These are phyloP conservation scores for Fusarium nodosum DNA, from an alignment of 2,329 filamentous ascomycete species.

Conservation along the genomic window DNA sequence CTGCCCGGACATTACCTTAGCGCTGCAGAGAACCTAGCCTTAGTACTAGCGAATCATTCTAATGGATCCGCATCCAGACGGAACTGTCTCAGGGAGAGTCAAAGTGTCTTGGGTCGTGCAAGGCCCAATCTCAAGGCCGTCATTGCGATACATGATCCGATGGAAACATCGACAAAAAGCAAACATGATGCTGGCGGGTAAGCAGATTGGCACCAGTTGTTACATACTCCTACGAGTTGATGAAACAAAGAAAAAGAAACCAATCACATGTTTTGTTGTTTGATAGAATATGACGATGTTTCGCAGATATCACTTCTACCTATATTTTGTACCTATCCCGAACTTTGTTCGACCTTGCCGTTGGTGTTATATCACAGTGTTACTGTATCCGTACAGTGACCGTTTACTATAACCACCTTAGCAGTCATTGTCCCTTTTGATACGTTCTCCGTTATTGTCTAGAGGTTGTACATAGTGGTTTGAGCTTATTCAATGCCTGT, in stretches of 20 bases:
- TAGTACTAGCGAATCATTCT: conserved; percentile 29
- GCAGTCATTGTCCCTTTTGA: conserved; percentile 5
- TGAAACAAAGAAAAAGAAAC: conserved; percentile 10
- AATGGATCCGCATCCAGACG: conserved; percentile 28
- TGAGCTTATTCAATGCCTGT: conserved; percentile 9
- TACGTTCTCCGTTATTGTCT: conserved; percentile 11
- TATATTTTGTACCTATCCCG: not conserved
- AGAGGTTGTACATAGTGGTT: not conserved
- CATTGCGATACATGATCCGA: not conserved
- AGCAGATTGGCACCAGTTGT: not conserved
- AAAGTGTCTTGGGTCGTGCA: conserved; percentile 21
- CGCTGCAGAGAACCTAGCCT: conserved; percentile 19
- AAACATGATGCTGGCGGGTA: not conserved
- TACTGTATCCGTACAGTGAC: not conserved
- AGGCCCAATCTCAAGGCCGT: not conserved
- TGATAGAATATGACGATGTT: conserved; percentile 29
- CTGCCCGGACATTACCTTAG: conserved; percentile 36
- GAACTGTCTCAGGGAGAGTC: conserved; percentile 25
- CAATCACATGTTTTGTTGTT: conserved; percentile 20
- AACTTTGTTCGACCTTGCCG: conserved; percentile 1
- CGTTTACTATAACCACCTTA: not conserved
- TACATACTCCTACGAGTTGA: not conserved
- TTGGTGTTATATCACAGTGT: not conserved
- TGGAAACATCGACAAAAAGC: conserved; percentile 14
- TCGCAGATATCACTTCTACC: conserved; percentile 30